Evolutionary conservation across 108 stramenopile species (phyloP), one percentile per base, ranked within the genome.

Genomic region (Conticribra weissflogii): DNA sequence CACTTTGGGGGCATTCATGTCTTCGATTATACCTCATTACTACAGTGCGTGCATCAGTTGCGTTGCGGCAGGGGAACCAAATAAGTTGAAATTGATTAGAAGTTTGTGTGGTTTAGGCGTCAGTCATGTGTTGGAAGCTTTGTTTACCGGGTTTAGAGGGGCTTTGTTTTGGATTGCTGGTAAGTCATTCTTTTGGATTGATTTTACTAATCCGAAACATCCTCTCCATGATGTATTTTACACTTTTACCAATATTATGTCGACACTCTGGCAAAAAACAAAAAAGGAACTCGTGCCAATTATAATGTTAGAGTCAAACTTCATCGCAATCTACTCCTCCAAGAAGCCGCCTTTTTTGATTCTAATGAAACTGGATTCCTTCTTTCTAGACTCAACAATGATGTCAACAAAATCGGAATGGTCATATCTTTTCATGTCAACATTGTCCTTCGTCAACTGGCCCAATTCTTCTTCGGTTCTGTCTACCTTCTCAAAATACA

Each of bases 281-380:
- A 25, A 18, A 63, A 65, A 90, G 89, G 90, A 19, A 86, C 84
- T 44, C 82, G 90, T 54, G 87, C 83, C 8, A 91, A 91, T 58
- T 94, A 91, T 78, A 94, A 94, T 56, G 85, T 94, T 61, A 81
- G 93, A 28, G 90, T 91, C 22, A 91, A 91, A 55, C 76, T 94
- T 27, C 90, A 94, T 82, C 87, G 88, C 17, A 90, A 84, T 51
- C 71, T 97, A 9, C 71, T 97, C 16, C 72, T 88, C 33, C 96
- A 97, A 66, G 94, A 95, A 54, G 89, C 93, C 3, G 88, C 84
- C n/a, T 97, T 86, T 65, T 95, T 94, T 61, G 94, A 97, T 67
- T 66, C 79, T 19, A 90, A 78, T 53, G 86, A 90, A 69, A 81
- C 84, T 19, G 96, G 94, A 15, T 82, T 86, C 61, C 70, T 97